Conservation (phyloP, 345 rosid genomes). For the Euphorbia lathyris region DNA sequence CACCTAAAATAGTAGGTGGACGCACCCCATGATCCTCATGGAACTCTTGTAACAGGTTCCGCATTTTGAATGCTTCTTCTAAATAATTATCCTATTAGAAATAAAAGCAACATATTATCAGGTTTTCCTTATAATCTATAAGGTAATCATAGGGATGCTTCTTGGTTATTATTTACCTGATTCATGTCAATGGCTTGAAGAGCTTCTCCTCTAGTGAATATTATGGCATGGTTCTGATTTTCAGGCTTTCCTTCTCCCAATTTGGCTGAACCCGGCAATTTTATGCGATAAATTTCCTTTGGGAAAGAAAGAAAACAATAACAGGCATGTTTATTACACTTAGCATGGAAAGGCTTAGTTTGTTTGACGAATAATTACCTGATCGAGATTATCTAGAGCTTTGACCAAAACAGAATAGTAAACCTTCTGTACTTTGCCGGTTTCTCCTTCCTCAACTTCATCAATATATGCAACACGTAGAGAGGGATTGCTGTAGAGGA, state of each 20-base stretch:
- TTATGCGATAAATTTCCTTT: constrained; percentile 93
- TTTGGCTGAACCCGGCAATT: constrained; percentile 84
- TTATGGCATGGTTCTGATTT: constrained; percentile 89
- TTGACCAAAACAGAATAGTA: constrained; percentile 87
- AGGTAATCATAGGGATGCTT: background rate
- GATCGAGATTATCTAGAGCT: constrained; percentile 88
- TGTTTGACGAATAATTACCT: constrained; percentile 47
- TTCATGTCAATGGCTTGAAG: constrained; percentile 98
- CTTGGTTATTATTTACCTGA: constrained; percentile 47
- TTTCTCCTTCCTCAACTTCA: constrained; percentile 90
- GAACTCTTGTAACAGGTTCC: constrained; percentile 94
- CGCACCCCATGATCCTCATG: constrained; percentile 93
- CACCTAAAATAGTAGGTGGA: constrained; percentile 87
- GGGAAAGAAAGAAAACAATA: constrained; percentile 16
- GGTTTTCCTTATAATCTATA: background rate
- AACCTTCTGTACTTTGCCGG: constrained; percentile 65
- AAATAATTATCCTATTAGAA: constrained; percentile 80
- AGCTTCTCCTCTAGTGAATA: constrained; percentile 97
- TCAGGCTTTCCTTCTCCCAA: constrained; percentile 98
- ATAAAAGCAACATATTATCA: constrained; percentile 17
- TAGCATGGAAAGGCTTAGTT: background rate
- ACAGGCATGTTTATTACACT: constrained; percentile 17
- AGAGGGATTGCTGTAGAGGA: constrained; percentile 71
- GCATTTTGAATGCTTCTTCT: constrained; percentile 98
- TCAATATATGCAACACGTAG: constrained; percentile 97